These are phyloP conservation scores for Pleodorina starrii DNA, from an alignment of 139 green algal species.

Conservation along the genomic window DNA sequence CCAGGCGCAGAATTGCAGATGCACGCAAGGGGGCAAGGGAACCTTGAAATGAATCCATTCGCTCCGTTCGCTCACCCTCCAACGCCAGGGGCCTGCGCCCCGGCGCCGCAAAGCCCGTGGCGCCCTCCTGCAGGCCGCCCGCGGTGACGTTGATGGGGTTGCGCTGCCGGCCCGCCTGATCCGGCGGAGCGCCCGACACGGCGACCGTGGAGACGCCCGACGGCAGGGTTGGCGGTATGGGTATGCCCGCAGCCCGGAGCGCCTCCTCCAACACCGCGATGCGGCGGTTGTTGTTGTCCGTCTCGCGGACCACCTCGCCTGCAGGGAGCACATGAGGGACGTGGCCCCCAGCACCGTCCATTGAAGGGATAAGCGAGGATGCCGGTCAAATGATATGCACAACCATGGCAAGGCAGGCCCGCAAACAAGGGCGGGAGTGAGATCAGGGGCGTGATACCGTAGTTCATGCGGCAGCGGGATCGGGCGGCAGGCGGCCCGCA, in stretches of 20 bases:
- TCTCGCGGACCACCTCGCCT: conserved; percentile 9
- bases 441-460: too few relatives aligned
- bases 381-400: background rate
- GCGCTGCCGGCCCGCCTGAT: background rate
- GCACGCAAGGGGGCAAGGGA: too few relatives aligned
- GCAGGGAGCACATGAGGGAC: background rate
- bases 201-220: background rate
- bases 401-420: background rate
- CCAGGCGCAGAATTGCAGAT: too few relatives aligned
- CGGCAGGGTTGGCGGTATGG: background rate
- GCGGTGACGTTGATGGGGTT: conserved; percentile 26
- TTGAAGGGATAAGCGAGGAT: background rate
- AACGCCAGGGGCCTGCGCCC: background rate
- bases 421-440: background rate
- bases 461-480: too few relatives aligned
- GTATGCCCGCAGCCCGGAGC: background rate
- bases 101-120: background rate
- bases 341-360: too few relatives aligned
- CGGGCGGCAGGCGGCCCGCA: too few relatives aligned
- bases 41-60: too few relatives aligned
- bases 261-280: conserved; percentile 1
- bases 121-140: background rate
- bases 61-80: conserved; percentile 16
- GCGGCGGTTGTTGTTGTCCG: conserved; percentile 16
- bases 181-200: background rate